Base-by-base conservation (phyloP, 2,329 filamentous ascomycete genomes). In the Ceratocystis lukuohia region DNA sequence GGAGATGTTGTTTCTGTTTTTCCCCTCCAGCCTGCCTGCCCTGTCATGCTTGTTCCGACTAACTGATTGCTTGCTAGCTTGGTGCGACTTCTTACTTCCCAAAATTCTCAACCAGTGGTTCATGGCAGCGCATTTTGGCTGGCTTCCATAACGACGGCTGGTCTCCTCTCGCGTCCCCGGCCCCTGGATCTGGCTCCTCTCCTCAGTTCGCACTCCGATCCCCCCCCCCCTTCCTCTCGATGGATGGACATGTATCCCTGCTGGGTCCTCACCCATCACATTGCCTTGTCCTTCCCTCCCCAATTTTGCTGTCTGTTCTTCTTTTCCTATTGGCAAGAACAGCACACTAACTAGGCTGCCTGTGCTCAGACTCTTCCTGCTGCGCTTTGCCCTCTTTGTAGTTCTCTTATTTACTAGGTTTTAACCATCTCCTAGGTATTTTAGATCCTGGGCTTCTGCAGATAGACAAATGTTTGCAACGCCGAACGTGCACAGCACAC, bases 291-390 rank as follows among this genome's bases (percentile, higher is more conserved):
- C 22, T 8, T 30, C 53, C 28, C 53, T 22, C 48, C 48, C 20
- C 48, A n/a, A 20, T 59, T 59, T 59, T 59, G 53, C 53, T 30
- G 53, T 59, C 53, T 33, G 53, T 20, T 59, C 53, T 59, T 30
- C 25, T 8, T 37, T 17, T 25, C 8, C 53, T 59, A 59, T 59
- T 59, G 53, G 25, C 25, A 33, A 33, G 25, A n/a, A 50, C 22
- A 50, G 22, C 17, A 59, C 25, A 59, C 25, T 2, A 25, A 17
- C 12, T 50, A 22, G 46, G 10, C 33, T 59, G 28, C 53, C 33
- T 10, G 53, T 59, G 53, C 53, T 59, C 53, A 59, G 53, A 59
- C 53, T 15, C 17, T 59, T 59, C 28, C 53, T 59, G 53, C 33
- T 59, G 53, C 53, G 53, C 53, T 59, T 59, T 59, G 53, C 53